These are phyloP conservation scores for Hyphopichia pseudoburtonii DNA, from an alignment of 1,139 yeast genomes.

Conservation along the genomic window DNA sequence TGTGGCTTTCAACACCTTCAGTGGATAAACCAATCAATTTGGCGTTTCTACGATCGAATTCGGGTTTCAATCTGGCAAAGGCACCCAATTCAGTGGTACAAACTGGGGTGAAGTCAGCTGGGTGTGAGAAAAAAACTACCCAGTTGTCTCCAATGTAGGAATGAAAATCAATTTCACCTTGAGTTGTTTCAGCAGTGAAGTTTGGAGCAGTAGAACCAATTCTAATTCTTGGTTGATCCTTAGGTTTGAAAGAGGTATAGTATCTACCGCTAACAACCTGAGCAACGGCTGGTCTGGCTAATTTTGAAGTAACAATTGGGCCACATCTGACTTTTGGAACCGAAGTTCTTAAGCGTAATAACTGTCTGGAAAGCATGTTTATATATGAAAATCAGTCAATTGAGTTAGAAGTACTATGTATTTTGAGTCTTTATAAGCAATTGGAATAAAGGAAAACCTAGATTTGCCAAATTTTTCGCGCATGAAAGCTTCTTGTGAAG, in stretches of 20 bases:
- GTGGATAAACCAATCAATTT: conserved; percentile 86
- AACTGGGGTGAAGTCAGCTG: conserved; percentile 93
- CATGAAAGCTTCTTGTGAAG: too few relatives aligned
- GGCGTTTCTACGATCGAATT: conserved; percentile 75
- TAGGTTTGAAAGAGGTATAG: conserved; percentile 49
- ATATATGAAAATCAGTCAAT: not conserved
- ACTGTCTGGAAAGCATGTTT: conserved; percentile 14
- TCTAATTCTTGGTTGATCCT: conserved; percentile 69
- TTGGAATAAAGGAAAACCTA: too few relatives aligned
- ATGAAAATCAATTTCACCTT: conserved; percentile 79
- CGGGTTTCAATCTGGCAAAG: conserved; percentile 80
- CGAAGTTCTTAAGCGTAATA: conserved; percentile 10
- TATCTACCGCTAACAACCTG: conserved; percentile 21
- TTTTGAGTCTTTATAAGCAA: not conserved
- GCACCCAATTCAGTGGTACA: conserved; percentile 96
- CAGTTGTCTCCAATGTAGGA: conserved; percentile 78
- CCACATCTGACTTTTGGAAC: conserved; percentile 2
- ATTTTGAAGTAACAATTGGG: not conserved
- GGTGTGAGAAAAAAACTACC: conserved; percentile 87
- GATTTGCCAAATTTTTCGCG: too few relatives aligned
- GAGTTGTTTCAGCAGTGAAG: conserved; percentile 74
- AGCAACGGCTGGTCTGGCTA: conserved; percentile 6
- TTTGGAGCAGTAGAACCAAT: conserved; percentile 77
- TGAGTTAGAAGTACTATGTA: too few relatives aligned
- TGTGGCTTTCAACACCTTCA: conserved; percentile 74